Percentiles rank a stretch among this genome's conserved stretches.
These are phyloP conservation scores for Trichosporon sp. DNA, from an alignment of 1,284 basidiomycete species.

Conservation along the genomic window DNA sequence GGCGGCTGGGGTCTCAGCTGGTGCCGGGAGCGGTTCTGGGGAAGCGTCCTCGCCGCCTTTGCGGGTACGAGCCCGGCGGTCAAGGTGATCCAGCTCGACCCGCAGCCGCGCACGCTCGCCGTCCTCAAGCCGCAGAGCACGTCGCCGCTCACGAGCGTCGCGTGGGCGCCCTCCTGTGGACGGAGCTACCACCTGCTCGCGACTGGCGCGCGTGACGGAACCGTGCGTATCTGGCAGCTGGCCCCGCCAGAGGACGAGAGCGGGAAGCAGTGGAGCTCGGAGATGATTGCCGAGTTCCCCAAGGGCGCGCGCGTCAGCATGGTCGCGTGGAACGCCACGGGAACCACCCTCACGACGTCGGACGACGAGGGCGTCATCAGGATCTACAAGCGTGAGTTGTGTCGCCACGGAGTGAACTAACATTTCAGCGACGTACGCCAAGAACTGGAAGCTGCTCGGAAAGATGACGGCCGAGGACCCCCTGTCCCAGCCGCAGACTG, in stretches of 20 bases:
- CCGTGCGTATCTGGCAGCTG: constrained; percentile 81
- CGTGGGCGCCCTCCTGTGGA: constrained; percentile 90
- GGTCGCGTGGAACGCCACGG: constrained; percentile 65
- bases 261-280: constrained; percentile 65
- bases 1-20: constrained; percentile 90
- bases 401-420: constrained; percentile 27
- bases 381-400: constrained; percentile 72
- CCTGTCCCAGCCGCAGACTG: constrained; percentile 37
- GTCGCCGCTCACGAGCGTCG: constrained; percentile 69
- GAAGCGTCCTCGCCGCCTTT: constrained; percentile 76
- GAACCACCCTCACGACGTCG: constrained; percentile 82
- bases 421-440: constrained; percentile 53
- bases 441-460: constrained; percentile 55
- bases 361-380: constrained; percentile 86
- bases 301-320: constrained; percentile 81
- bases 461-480: constrained; percentile 56
- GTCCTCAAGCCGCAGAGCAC: constrained; percentile 44
- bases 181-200: constrained; percentile 88
- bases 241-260: constrained; percentile 58
- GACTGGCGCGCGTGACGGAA: constrained; percentile 80
- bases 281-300: constrained; percentile 78
- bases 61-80: constrained; percentile 71
- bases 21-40: constrained; percentile 94
- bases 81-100: constrained; percentile 63
- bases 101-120: constrained; percentile 52